These are phyloP conservation scores for Phaeosphaeriaceae sp. DNA, from an alignment of 2,329 filamentous ascomycete species.

Conservation along the genomic window DNA sequence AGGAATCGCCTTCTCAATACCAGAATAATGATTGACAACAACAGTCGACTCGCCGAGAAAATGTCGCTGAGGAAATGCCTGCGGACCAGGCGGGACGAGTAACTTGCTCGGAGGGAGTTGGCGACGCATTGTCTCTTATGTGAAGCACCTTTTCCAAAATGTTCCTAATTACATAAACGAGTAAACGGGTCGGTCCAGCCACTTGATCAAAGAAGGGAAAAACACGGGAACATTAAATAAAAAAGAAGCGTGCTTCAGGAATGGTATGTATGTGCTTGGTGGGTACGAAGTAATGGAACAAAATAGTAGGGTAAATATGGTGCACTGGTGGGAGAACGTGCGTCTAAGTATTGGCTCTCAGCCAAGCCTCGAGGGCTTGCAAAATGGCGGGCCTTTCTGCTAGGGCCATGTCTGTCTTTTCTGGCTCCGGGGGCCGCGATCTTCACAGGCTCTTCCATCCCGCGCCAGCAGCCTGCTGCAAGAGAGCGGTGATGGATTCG, in stretches of 20 bases:
- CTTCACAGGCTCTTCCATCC: constrained; percentile 20
- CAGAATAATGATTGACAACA: constrained; percentile 43
- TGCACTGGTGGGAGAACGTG: constrained; percentile 38
- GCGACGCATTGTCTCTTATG: constrained; percentile 37
- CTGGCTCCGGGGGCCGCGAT: constrained; percentile 15
- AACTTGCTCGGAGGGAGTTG: constrained; percentile 45
- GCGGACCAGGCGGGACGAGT: constrained; percentile 40
- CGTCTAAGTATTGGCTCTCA: constrained; percentile 42
- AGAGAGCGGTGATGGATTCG: constrained; percentile 1
- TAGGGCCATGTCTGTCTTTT: constrained; percentile 3
- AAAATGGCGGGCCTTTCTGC: background rate
- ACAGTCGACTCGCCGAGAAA: constrained; percentile 37
- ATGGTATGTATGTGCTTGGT: background rate
- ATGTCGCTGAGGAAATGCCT: constrained; percentile 39
- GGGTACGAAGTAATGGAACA: constrained; percentile 4
- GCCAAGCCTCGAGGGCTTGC: constrained; percentile 24
- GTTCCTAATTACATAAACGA: constrained; percentile 30
- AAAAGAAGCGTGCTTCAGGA: constrained; percentile 7
- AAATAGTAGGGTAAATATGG: constrained; percentile 22
- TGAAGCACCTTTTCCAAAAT: constrained; percentile 11
- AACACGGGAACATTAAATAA: constrained; percentile 22
- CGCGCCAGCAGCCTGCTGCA: constrained; percentile 9
- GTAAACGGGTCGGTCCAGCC: constrained; percentile 26
- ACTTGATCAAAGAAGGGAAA: constrained; percentile 14
- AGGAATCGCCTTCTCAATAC: constrained; percentile 47